Percentiles rank a stretch among this genome's conserved stretches.
These are phyloP conservation scores for Diaporthe batatas DNA, from an alignment of 2,329 filamentous ascomycete species.

Conservation along the genomic window DNA sequence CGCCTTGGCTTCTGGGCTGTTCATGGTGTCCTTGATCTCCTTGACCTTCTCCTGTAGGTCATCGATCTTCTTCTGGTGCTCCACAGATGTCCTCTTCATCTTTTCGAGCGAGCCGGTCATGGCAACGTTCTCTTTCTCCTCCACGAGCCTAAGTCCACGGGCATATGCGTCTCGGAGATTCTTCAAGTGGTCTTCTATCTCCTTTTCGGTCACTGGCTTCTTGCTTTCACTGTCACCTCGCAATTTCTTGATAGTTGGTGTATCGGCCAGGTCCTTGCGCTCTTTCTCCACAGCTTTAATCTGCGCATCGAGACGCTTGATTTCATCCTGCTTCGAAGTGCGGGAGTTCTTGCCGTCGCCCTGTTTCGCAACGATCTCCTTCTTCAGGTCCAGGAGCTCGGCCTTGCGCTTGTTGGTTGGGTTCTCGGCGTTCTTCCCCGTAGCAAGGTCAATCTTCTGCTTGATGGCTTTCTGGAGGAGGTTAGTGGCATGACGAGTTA, in stretches of 20 bases:
- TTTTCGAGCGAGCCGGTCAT: too few relatives aligned
- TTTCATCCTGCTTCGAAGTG: slow-evolving; percentile 83
- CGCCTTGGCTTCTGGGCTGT: slow-evolving; percentile 91
- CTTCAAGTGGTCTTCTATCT: too few relatives aligned
- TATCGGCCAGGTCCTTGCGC: slow-evolving; percentile 79
- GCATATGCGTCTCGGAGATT: too few relatives aligned
- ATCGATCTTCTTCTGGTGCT: slow-evolving; percentile 90
- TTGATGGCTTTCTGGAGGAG: slow-evolving; percentile 82
- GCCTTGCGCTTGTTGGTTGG: slow-evolving; percentile 85
- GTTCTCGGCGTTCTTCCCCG: slow-evolving; percentile 80
- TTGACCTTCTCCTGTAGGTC: slow-evolving; percentile 89
- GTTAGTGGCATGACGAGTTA: slow-evolving; percentile 10
- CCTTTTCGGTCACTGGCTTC: too few relatives aligned
- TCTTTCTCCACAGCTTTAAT: slow-evolving; percentile 87
- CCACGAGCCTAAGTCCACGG: too few relatives aligned
- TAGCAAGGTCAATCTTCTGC: slow-evolving; percentile 86
- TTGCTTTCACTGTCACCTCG: too few relatives aligned
- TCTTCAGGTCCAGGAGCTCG: slow-evolving; percentile 86
- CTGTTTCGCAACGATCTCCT: slow-evolving; percentile 89
- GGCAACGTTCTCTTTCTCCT: too few relatives aligned
- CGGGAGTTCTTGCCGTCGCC: slow-evolving; percentile 87
- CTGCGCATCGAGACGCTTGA: slow-evolving; percentile 91
- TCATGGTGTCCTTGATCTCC: slow-evolving; percentile 87
- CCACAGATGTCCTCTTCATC: slow-evolving; percentile 55
- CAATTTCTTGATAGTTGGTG: too few relatives aligned